Evolutionary conservation across 306 rosid species (phyloP), one percentile per base, ranked within the genome.

Genomic region (Lotus japonicus): DNA sequence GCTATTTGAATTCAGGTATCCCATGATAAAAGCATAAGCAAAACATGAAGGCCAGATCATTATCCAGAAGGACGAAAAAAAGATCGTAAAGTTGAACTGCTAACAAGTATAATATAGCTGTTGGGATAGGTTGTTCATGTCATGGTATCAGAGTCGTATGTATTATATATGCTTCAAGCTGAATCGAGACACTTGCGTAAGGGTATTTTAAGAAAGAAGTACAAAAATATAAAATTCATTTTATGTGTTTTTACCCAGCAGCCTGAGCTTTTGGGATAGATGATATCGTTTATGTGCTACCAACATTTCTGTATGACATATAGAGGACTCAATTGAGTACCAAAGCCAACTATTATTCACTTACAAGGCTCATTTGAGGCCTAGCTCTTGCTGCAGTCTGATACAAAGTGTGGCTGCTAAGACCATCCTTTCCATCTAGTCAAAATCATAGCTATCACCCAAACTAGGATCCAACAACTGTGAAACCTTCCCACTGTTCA

Each of bases 341-440:
- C 17, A 56, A 36, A 31, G 68, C 60, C 53, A 42, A 6, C 36
- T 5, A 66, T 38, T 50, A 14, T 21, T 50, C 50, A 85, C 96
- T 90, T 80, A 95, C 99, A 63, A 72, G 79, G 81, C 79, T 84
- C 88, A 95, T 95, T 73, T 82, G 92, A 76, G 99, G 99, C 71
- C 99, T 89, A 66, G 97, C 88, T 85, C 88, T 81, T 10, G 97
- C 85, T 69, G 95, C 65, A 6, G 99, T 65, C 92, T 72, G 71
- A 88, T 72, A 63, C 97, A 95, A 66, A 95, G 99, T 15, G 88
- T 87, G 1, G 97, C 97, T 9, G 97, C 97, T 77, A 95, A 81
- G 58, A 87, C 82, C 88, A 95, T 80, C 56, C 96, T 82, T 71
- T 90, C 97, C 82, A 88, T 82, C 68, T 80, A 87, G 17, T 81